Evolutionary conservation across 2,329 filamentous ascomycete species (phyloP).

Genomic region (Diaporthe ampelina): DNA sequence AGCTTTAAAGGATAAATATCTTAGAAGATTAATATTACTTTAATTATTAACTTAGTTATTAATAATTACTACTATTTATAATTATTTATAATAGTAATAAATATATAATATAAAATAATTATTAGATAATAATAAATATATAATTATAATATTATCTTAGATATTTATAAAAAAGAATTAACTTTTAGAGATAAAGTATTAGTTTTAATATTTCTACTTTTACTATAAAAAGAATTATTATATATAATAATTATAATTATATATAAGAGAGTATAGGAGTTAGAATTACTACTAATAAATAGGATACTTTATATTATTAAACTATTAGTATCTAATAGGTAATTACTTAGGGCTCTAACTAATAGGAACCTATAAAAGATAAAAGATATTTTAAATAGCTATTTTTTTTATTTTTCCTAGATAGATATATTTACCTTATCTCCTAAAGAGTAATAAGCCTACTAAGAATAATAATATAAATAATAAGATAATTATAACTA

Average conservation of each 20-base stretch:
- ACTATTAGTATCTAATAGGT: too few relatives aligned
- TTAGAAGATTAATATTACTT: not conserved
- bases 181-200: not conserved
- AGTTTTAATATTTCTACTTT: fast-evolving
- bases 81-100: not conserved
- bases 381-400: too few relatives aligned
- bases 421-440: too few relatives aligned
- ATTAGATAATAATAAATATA: not conserved
- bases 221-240: not conserved
- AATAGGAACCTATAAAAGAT: too few relatives aligned
- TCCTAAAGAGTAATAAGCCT: too few relatives aligned
- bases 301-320: too few relatives aligned
- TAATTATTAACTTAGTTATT: not conserved
- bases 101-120: slow-evolving; percentile 21
- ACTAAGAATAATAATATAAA: too few relatives aligned
- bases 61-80: not conserved
- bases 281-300: not conserved
- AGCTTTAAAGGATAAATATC: not conserved
- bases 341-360: too few relatives aligned
- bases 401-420: not conserved
- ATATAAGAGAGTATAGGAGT: not conserved
- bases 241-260: not conserved
- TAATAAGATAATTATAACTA: too few relatives aligned
- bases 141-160: not conserved
- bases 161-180: slow-evolving; percentile 7